Conservation (phyloP, 805 yeast genomes). For the Saturnispora galanensis region DNA sequence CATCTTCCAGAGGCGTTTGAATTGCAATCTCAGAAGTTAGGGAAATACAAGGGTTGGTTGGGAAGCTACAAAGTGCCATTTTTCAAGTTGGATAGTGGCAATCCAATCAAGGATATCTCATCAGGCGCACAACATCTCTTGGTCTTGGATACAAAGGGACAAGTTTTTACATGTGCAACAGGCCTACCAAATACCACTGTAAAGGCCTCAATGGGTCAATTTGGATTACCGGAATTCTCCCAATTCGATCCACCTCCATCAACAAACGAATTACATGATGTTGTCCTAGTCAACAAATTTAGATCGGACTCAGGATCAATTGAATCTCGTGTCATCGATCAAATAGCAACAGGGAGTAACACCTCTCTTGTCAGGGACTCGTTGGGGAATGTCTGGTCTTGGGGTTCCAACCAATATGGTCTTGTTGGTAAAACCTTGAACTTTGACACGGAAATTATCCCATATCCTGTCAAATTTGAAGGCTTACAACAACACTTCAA, state of each 20-base stretch:
- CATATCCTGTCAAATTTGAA: conserved; percentile 55
- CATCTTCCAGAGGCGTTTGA: conserved; percentile 25
- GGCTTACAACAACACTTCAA: conserved; percentile 31
- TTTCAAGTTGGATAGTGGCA: conserved; percentile 12
- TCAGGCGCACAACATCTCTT: conserved; percentile 66
- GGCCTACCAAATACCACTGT: conserved; percentile 31
- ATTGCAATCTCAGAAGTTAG: conserved; percentile 14
- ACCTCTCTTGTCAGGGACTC: conserved; percentile 66
- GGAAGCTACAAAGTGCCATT: conserved; percentile 12
- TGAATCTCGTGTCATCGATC: conserved; percentile 36
- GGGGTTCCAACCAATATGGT: conserved; percentile 83
- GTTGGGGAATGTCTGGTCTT: conserved; percentile 65
- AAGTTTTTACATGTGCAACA: conserved; percentile 55
- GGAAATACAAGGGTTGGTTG: conserved; percentile 12
- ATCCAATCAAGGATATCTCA: conserved; percentile 29
- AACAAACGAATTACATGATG: conserved; percentile 40
- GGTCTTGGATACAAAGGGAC: conserved; percentile 48
- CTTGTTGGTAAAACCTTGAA: conserved; percentile 67
- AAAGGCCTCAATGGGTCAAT: conserved; percentile 60
- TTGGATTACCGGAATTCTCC: conserved; percentile 66
- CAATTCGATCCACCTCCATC: conserved; percentile 51
- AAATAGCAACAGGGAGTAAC: conserved; percentile 63
- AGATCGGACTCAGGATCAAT: conserved; percentile 16
- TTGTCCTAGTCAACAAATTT: conserved; percentile 46
- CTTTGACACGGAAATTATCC: conserved; percentile 54